Percentiles rank a stretch among this genome's conserved stretches.
phyloP scores from a whole-genome alignment of 1,284 basidiomycete species.

The Fomitopsis betulina region DNA sequence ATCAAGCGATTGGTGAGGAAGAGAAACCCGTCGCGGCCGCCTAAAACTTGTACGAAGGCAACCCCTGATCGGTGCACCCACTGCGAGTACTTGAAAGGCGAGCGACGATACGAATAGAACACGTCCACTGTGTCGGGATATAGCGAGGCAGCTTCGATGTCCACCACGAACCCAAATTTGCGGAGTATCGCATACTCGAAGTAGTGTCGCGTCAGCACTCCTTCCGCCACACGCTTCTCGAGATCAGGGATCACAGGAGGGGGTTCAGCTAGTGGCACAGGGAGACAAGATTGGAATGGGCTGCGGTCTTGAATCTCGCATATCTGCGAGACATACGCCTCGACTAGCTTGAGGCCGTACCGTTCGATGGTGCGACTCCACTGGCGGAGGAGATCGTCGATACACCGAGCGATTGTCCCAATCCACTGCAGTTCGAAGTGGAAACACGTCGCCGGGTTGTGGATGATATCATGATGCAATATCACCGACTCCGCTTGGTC shows the following conservation, averaged over 20 bases:
- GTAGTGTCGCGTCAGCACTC: conserved; percentile 59
- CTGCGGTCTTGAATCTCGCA: conserved; percentile 78
- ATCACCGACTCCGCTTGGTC: conserved; percentile 86
- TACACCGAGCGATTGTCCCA: conserved; percentile 91
- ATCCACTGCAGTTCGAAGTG: conserved; percentile 98
- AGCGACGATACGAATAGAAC: conserved; percentile 84
- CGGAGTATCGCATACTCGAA: conserved; percentile 81
- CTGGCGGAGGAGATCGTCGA: conserved; percentile 84
- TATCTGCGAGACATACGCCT: conserved; percentile 87
- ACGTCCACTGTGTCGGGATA: conserved; percentile 81
- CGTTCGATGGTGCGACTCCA: conserved; percentile 87
- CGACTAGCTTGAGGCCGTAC: conserved; percentile 90
- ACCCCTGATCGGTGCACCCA: conserved; percentile 87
- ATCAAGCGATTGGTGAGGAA: conserved; percentile 86
- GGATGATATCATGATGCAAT: conserved; percentile 88
- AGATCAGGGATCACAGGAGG: conserved; percentile 73
- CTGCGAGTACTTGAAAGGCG: conserved; percentile 77
- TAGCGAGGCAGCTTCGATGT: conserved; percentile 75
- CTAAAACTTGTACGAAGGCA: conserved; percentile 85
- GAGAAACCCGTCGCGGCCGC: conserved; percentile 72
- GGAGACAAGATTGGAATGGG: conserved; percentile 86
- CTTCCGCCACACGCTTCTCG: conserved; percentile 63
- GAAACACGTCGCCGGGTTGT: conserved; percentile 88
- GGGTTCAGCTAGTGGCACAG: conserved; percentile 66
- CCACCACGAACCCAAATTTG: conserved; percentile 80